Percentiles rank a stretch among this genome's conserved stretches.
phyloP scores from a whole-genome alignment of 2,329 filamentous ascomycete genomes.

The Colletotrichum sp. region DNA sequence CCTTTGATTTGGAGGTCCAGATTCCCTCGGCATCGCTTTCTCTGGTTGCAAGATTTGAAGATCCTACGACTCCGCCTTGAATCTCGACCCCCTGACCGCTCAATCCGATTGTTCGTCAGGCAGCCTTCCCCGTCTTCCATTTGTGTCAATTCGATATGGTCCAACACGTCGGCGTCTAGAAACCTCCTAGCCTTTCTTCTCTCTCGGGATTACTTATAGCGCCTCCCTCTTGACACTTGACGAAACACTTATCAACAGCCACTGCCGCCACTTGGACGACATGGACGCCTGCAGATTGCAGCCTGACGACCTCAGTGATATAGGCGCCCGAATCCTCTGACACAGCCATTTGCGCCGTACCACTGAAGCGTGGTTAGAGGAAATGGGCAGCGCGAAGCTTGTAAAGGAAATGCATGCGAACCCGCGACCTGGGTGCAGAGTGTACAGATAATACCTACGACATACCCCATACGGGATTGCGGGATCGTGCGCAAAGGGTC shows the following conservation, averaged over 20 bases:
- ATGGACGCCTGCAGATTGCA: background rate
- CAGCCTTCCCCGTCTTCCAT: background rate
- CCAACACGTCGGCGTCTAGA: slow-evolving; percentile 9
- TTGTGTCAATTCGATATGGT: slow-evolving; percentile 4
- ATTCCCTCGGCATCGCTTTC: background rate
- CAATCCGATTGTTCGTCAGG: background rate
- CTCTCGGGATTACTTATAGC: background rate
- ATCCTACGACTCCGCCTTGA: background rate
- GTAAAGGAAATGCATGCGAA: background rate
- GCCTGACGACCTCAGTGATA: background rate
- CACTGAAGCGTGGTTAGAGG: background rate
- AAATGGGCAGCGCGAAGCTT: background rate
- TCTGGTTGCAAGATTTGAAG: background rate
- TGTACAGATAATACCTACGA: background rate
- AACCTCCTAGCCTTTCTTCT: background rate
- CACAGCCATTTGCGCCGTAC: background rate
- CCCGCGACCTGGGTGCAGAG: background rate
- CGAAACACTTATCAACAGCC: slow-evolving; percentile 5
- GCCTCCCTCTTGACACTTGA: background rate
- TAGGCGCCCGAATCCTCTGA: background rate
- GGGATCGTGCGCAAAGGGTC: background rate
- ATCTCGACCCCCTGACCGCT: background rate
- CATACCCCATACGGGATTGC: background rate
- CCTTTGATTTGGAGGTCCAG: background rate
- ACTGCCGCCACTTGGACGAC: background rate